Percentiles rank a stretch among this genome's conserved stretches.
Evolutionary conservation across 2,329 filamentous ascomycete species (phyloP).

Genomic region (Davidsoniella neocaledoniae): DNA sequence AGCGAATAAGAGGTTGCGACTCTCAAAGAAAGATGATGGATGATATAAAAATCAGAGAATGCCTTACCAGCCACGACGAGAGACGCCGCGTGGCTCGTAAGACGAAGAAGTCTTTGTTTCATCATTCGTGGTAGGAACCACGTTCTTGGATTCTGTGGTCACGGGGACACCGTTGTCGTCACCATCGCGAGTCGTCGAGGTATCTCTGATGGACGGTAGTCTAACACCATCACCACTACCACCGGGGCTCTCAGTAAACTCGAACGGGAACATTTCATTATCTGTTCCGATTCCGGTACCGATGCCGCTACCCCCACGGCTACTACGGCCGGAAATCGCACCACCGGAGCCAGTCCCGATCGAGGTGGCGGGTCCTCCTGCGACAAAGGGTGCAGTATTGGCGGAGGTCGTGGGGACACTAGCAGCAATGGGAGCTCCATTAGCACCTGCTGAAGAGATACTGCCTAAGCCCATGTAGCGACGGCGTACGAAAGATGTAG

Average conservation of each 20-base stretch:
- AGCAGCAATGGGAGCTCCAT: no score
- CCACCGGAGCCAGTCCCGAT: slow-evolving; percentile 19
- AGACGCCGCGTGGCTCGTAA: not conserved
- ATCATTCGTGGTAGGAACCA: not conserved
- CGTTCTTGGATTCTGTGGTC: not conserved
- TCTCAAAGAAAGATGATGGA: not conserved
- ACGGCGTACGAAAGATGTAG: not conserved
- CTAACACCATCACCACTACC: slow-evolving; percentile 31
- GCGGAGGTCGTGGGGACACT: no score
- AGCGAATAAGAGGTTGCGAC: not conserved
- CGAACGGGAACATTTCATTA: slow-evolving; percentile 10
- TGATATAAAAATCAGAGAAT: not conserved
- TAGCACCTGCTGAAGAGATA: no score
- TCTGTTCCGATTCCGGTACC: slow-evolving; percentile 17
- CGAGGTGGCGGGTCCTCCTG: slow-evolving; percentile 30
- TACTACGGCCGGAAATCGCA: slow-evolving; percentile 13
- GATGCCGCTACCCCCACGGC: slow-evolving; percentile 1
- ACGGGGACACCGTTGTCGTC: no score
- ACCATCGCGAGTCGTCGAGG: no score
- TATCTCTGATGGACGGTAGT: not conserved
- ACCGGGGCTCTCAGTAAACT: slow-evolving; percentile 24
- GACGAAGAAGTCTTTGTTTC: not conserved
- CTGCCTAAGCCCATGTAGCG: not conserved
- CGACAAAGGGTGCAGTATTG: slow-evolving; percentile 26
- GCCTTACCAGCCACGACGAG: not conserved